Evolutionary conservation across 441 rosid genomes (phyloP), one percentile per base, ranked within the genome.

Genomic region (Corymbia calophylla): DNA sequence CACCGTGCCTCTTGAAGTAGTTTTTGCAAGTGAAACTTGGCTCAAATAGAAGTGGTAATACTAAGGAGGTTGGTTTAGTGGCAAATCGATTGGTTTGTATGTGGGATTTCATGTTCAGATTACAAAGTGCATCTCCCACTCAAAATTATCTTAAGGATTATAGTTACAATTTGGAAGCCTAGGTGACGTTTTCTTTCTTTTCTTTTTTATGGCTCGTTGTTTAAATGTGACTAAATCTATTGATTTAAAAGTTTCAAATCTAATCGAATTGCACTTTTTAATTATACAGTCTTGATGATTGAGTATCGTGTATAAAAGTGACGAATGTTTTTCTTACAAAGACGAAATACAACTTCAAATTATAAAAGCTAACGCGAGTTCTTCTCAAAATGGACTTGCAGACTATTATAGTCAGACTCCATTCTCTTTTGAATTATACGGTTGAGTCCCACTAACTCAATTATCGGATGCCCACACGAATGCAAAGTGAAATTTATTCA

Each of bases 151-250:
- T 21, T 11, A 16, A 73, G 27, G 48, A 70, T 19, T 6, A 2
- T 2, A 32, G 1, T 19, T 70, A 18, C 48, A 3, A 64, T 64
- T 0, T n/a, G 10, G 5, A 35, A 32, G 0, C 8, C 48, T 32
- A 31, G 10, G 25, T 12, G 3, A 4, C 25, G 3, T 9, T 32
- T 32, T 18, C 16, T 9, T n/a, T 7, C 56, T 1, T 68, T 68
- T 32, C 31, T 62, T 25, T 13, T 27, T 17, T 32, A 8, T 35
- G 9, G 47, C 27, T 35, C 15, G 9, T 18, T 70, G 81, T 70
- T 70, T 32, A 35, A 32, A 70, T 32, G 19, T 19, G 47, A 70
- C 19, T 0, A 35, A 35, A 32, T 17, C 44, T 18, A 5, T 35
- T 18, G 10, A 70, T 25, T 32, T 0, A 39, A 32, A 18, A 18